Evolutionary conservation across 768 basidiomycete genomes (phyloP).

Genomic region (Sistotremastrum suecicum): DNA sequence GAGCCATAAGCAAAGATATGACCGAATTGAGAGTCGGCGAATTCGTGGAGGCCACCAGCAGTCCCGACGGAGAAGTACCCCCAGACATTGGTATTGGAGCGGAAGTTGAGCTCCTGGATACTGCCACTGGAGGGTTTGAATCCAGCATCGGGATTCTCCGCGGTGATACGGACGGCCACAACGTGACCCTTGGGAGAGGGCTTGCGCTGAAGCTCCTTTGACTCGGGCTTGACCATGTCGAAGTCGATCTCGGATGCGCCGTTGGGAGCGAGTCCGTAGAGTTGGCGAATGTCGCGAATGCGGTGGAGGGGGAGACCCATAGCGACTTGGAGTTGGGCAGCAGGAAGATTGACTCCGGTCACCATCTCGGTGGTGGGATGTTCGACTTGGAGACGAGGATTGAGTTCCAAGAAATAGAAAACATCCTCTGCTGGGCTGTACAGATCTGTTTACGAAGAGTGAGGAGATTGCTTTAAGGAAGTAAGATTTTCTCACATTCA

Average conservation of each 20-base stretch:
- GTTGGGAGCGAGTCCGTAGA: slow-evolving; percentile 89
- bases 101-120: slow-evolving; percentile 97
- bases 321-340: slow-evolving; percentile 91
- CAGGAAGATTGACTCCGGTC: slow-evolving; percentile 95
- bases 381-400: slow-evolving; percentile 98
- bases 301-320: slow-evolving; percentile 97
- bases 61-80: slow-evolving; percentile 97
- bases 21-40: slow-evolving; percentile 97
- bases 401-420: slow-evolving; percentile 97
- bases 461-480: slow-evolving; percentile 2
- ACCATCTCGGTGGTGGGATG: slow-evolving; percentile 99
- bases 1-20: slow-evolving; percentile 99
- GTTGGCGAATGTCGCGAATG: slow-evolving; percentile 87
- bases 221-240: slow-evolving; percentile 83
- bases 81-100: slow-evolving; percentile 98
- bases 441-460: slow-evolving; percentile 42
- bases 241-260: slow-evolving; percentile 92
- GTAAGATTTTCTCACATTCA: slow-evolving; percentile 50
- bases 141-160: slow-evolving; percentile 98
- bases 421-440: slow-evolving; percentile 88
- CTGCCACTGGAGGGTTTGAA: slow-evolving; percentile 98
- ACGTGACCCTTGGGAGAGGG: slow-evolving; percentile 97
- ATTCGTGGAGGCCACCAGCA: slow-evolving; percentile 95
- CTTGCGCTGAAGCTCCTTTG: slow-evolving; percentile 80
- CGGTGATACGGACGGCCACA: slow-evolving; percentile 97